A percentile compares a stretch with the other conserved stretches of the same genome.
phyloP scores from a whole-genome alignment of 345 rosid species.

The Rhodamnia argentea region DNA sequence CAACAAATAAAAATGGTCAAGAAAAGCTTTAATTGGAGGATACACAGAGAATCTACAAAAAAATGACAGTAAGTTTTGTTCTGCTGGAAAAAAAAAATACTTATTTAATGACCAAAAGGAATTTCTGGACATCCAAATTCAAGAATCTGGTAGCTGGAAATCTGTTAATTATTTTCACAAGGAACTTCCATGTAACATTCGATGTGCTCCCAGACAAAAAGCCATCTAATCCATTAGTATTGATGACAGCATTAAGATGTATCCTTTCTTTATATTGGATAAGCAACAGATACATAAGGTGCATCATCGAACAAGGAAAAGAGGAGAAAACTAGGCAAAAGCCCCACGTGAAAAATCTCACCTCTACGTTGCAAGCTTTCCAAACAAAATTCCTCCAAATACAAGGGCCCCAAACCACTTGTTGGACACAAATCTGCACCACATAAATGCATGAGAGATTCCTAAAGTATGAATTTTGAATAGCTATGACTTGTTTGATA shows the following conservation, averaged over 20 bases:
- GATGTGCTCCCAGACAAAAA: background rate
- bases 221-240: background rate
- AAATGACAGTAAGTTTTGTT: background rate
- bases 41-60: background rate
- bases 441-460: background rate
- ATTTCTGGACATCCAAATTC: background rate
- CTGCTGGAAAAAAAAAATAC: background rate
- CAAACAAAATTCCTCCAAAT: conserved; percentile 63
- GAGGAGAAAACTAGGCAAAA: background rate
- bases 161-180: background rate
- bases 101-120: background rate
- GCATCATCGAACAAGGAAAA: background rate
- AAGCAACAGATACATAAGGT: background rate
- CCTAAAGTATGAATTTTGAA: background rate
- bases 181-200: background rate
- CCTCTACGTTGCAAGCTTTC: conserved; percentile 36
- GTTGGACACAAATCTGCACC: conserved; percentile 74
- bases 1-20: background rate
- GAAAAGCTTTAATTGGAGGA: background rate
- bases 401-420: conserved; percentile 87
- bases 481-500: background rate
- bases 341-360: background rate
- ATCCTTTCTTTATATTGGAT: background rate
- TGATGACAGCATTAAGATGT: background rate
- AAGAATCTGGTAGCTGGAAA: background rate